These are phyloP conservation scores for Myxozyma mucilagina DNA, from an alignment of 805 yeast species.

Conservation along the genomic window DNA sequence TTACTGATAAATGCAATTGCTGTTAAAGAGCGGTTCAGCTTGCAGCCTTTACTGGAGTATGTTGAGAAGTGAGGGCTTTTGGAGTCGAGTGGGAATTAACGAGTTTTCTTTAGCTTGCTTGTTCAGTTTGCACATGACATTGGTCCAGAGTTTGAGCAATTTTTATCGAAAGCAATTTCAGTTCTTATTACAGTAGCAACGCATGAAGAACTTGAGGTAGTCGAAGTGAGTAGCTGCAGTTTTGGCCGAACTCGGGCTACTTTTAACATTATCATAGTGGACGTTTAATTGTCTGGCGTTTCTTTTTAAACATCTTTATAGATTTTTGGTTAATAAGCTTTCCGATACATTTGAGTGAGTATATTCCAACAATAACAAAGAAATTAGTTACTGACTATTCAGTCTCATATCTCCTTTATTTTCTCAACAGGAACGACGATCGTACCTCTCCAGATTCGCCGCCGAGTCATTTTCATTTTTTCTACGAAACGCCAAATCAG, in stretches of 20 bases:
- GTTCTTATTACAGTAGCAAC: slow-evolving; percentile 57
- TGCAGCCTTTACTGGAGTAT: slow-evolving; percentile 76
- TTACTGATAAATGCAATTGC: slow-evolving; percentile 50
- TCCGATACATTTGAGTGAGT: slow-evolving; percentile 62
- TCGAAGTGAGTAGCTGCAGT: slow-evolving; percentile 48
- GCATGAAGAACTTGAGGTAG: slow-evolving; percentile 54
- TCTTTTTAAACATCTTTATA: slow-evolving; percentile 81
- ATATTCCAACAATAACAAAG: background rate
- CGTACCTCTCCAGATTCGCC: slow-evolving; percentile 73
- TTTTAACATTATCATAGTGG: slow-evolving; percentile 43
- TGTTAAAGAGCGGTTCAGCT: slow-evolving; percentile 64
- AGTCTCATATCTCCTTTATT: slow-evolving; percentile 41
- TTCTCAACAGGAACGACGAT: slow-evolving; percentile 53
- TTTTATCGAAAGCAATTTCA: slow-evolving; percentile 55
- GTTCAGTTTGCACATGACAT: slow-evolving; percentile 89
- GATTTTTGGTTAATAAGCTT: slow-evolving; percentile 60
- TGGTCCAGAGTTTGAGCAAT: slow-evolving; percentile 85
- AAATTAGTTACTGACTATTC: too few species aligned
- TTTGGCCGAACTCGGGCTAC: background rate
- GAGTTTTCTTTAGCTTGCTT: slow-evolving; percentile 45
- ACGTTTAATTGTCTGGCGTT: slow-evolving; percentile 83
- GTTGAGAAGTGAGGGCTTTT: slow-evolving; percentile 12
- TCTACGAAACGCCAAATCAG: slow-evolving; percentile 62
- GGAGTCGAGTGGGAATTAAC: background rate
- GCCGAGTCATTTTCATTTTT: slow-evolving; percentile 89